These are phyloP conservation scores for Phytophthora macrochlamydospora DNA, from an alignment of 352 stramenopile species.

Conservation along the genomic window DNA sequence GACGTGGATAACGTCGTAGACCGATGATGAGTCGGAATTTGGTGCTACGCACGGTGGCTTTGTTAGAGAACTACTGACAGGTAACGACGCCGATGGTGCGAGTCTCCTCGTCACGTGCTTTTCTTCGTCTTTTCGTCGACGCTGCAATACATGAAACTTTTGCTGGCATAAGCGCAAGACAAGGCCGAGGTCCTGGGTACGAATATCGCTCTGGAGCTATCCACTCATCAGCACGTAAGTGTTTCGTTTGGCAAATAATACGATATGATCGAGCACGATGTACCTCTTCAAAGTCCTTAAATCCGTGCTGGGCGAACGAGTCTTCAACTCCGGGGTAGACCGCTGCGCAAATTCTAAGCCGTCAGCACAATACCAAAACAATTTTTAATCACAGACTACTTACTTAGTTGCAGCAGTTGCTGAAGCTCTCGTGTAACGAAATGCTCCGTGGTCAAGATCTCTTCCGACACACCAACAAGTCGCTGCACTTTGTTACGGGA, in stretches of 20 bases:
- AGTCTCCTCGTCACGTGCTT: slow-evolving; percentile 13
- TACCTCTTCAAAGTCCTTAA: slow-evolving; percentile 32
- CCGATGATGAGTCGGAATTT: slow-evolving; percentile 12
- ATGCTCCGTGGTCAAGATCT: slow-evolving; percentile 21
- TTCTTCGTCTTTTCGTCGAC: slow-evolving; percentile 26
- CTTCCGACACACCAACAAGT: slow-evolving; percentile 18
- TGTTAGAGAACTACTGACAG: slow-evolving; percentile 8
- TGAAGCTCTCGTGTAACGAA: slow-evolving; percentile 21
- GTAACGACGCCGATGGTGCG: slow-evolving; percentile 19
- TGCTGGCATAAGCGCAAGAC: slow-evolving; percentile 28
- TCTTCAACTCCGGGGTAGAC: slow-evolving; percentile 26
- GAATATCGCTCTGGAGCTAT: slow-evolving; percentile 37
- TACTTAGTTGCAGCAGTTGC: slow-evolving; percentile 34
- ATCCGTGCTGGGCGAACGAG: slow-evolving; percentile 21
- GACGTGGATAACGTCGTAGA: slow-evolving; percentile 40
- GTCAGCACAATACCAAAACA: slow-evolving; percentile 1
- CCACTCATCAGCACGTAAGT: background rate
- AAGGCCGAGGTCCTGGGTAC: slow-evolving; percentile 26
- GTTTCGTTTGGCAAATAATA: too few relatives aligned
- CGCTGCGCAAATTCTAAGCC: slow-evolving; percentile 8
- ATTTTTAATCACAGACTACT: background rate
- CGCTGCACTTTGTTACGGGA: slow-evolving; percentile 20
- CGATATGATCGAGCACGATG: background rate
- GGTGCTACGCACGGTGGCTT: background rate
- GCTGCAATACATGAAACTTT: slow-evolving; percentile 31